These are phyloP conservation scores for Cucurbita argyrosperma DNA, from an alignment of 306 rosid genomes.

Conservation along the genomic window DNA sequence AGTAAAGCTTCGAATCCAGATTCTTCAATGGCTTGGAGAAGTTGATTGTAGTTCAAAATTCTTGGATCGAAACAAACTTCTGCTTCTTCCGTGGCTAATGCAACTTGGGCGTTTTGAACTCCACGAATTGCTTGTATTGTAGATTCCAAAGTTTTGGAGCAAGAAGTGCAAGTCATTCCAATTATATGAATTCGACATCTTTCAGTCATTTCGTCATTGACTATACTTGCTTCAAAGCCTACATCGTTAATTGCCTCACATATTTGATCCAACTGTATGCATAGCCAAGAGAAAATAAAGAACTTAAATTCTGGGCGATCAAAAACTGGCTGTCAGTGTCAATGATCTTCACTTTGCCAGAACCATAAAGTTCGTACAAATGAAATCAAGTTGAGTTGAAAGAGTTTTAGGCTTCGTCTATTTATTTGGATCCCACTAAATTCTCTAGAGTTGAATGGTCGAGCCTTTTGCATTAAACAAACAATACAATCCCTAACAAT, in stretches of 20 bases:
- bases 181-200: conserved; percentile 40
- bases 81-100: conserved; percentile 80
- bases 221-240: conserved; percentile 54
- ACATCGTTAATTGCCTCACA: conserved; percentile 58
- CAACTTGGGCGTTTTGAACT: conserved; percentile 51
- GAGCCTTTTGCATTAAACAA: not conserved
- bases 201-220: conserved; percentile 11
- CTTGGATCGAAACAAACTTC: conserved; percentile 51
- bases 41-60: conserved; percentile 23
- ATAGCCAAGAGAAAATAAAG: not conserved
- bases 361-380: not conserved
- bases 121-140: conserved; percentile 34
- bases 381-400: not conserved
- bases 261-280: conserved; percentile 44
- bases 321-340: not conserved
- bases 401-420: not conserved
- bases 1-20: conserved; percentile 58
- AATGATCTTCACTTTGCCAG: not conserved
- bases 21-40: conserved; percentile 35
- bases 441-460: not conserved
- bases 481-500: not conserved
- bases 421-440: not conserved
- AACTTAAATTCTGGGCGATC: not conserved
- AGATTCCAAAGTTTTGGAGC: conserved; percentile 63
- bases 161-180: conserved; percentile 85